A percentile compares a stretch with the other conserved stretches of the same genome.
phyloP scores from a whole-genome alignment of 768 basidiomycete genomes.

The Leccinum incarnatum region DNA sequence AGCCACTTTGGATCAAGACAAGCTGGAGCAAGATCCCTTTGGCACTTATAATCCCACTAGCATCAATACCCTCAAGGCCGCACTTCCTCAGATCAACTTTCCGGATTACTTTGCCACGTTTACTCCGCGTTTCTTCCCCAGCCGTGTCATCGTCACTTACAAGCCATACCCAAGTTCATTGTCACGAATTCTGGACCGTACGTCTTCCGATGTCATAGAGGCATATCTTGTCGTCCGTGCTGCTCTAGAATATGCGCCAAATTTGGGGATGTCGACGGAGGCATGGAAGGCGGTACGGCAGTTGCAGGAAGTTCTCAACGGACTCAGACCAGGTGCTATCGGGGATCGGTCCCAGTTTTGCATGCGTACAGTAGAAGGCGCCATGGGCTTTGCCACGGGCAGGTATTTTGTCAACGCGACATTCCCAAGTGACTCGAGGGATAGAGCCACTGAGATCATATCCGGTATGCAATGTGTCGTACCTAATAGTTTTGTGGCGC shows the following conservation, averaged over 20 bases:
- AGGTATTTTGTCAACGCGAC: slow-evolving; percentile 85
- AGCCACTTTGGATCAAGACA: slow-evolving; percentile 78
- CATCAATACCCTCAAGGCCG: slow-evolving; percentile 63
- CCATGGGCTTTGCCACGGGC: slow-evolving; percentile 87
- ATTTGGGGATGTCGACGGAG: slow-evolving; percentile 71
- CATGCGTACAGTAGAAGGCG: slow-evolving; percentile 63
- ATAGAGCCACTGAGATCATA: slow-evolving; percentile 82
- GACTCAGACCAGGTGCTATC: slow-evolving; percentile 83
- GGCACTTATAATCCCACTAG: slow-evolving; percentile 85
- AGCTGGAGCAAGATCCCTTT: slow-evolving; percentile 75
- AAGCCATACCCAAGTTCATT: slow-evolving; percentile 73
- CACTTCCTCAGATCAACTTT: slow-evolving; percentile 77
- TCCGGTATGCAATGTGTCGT: slow-evolving; percentile 43
- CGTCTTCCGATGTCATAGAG: slow-evolving; percentile 70
- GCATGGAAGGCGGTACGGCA: slow-evolving; percentile 74
- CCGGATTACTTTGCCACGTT: slow-evolving; percentile 84
- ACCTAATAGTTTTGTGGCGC: background rate
- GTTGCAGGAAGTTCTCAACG: slow-evolving; percentile 70
- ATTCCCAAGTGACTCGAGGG: slow-evolving; percentile 74
- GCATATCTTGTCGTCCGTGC: slow-evolving; percentile 85
- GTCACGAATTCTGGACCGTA: slow-evolving; percentile 63
- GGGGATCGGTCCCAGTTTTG: slow-evolving; percentile 86
- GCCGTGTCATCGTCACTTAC: slow-evolving; percentile 76
- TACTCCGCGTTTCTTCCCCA: slow-evolving; percentile 72
- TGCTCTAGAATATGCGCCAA: slow-evolving; percentile 62